Percentiles rank a stretch among this genome's conserved stretches.
These are phyloP conservation scores for Rubroshorea leprosula DNA, from an alignment of 345 rosid genomes.

Conservation along the genomic window DNA sequence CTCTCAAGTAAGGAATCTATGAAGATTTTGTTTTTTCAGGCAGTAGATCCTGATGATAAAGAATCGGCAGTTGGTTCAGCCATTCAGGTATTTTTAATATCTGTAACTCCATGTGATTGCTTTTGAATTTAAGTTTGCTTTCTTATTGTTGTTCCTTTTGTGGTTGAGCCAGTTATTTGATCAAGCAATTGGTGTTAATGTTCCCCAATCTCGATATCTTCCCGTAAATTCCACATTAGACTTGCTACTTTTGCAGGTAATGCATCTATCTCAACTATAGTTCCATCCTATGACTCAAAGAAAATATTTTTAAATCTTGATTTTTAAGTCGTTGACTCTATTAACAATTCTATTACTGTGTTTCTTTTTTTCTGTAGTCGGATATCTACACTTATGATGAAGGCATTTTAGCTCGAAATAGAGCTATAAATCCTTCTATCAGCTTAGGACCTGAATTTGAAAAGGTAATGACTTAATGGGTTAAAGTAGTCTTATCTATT, in stretches of 20 bases:
- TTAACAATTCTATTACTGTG: too few species aligned
- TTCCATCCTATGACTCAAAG: constrained; percentile 7
- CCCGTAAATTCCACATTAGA: constrained; percentile 47
- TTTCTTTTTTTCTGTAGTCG: constrained; percentile 29
- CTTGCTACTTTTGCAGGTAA: constrained; percentile 54
- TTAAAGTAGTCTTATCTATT: not conserved
- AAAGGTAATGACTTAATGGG: constrained; percentile 29
- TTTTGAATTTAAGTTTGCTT: not conserved
- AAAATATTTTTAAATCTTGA: not conserved
- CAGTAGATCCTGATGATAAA: constrained; percentile 13
- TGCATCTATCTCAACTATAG: not conserved
- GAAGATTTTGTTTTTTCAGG: constrained; percentile 16
- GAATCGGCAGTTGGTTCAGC: constrained; percentile 34
- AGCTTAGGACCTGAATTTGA: constrained; percentile 50
- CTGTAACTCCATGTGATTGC: not conserved
- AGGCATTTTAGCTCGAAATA: constrained; percentile 35
- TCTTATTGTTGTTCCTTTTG: constrained; percentile 11
- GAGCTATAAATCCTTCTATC: constrained; percentile 38
- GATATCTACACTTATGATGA: constrained; percentile 36
- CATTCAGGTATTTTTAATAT: constrained; percentile 25
- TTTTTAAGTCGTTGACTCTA: not conserved
- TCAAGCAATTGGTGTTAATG: constrained; percentile 30
- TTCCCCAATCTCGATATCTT: constrained; percentile 41
- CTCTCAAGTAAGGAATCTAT: constrained; percentile 3
- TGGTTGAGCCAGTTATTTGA: constrained; percentile 38